Conservation (phyloP, 1,284 basidiomycete species). For the Trametes versicolor region DNA sequence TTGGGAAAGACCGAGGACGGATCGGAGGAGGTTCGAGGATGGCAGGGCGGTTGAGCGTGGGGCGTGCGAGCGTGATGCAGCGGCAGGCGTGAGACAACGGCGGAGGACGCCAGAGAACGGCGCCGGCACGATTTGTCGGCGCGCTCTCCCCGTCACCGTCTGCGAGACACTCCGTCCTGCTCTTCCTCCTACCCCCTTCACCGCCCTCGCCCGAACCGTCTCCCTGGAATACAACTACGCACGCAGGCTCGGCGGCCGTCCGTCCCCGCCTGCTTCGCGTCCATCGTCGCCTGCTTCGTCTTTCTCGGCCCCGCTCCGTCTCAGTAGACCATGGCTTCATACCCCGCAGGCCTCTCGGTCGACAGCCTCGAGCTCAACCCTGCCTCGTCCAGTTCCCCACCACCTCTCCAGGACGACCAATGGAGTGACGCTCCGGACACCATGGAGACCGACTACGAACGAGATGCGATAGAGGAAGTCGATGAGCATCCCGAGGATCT, state of each 20-base stretch:
- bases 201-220: slow-evolving; percentile 2
- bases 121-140: slow-evolving; percentile 30
- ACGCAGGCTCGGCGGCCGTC: slow-evolving; percentile 21
- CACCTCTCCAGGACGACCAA: slow-evolving; percentile 45
- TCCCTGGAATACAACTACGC: slow-evolving; percentile 15
- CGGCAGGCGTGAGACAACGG: slow-evolving; percentile 20
- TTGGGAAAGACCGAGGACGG: slow-evolving; percentile 17
- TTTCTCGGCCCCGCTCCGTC: slow-evolving; percentile 11
- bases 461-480: slow-evolving; percentile 46
- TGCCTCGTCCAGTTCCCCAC: slow-evolving; percentile 34
- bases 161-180: slow-evolving; percentile 21
- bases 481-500: slow-evolving; percentile 42
- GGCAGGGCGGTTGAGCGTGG: slow-evolving; percentile 27
- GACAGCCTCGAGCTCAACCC: slow-evolving; percentile 41
- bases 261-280: slow-evolving; percentile 11
- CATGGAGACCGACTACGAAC: slow-evolving; percentile 49
- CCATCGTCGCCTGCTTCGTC: slow-evolving; percentile 3
- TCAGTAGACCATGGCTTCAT: slow-evolving; percentile 32
- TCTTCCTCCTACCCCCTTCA: slow-evolving; percentile 7
- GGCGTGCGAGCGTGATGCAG: slow-evolving; percentile 21
- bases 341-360: slow-evolving; percentile 43
- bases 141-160: slow-evolving; percentile 31
- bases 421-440: slow-evolving; percentile 52
- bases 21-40: slow-evolving; percentile 23
- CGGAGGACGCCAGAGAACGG: slow-evolving; percentile 5